A percentile compares a stretch with the other conserved stretches of the same genome.
Evolutionary conservation across 1,139 yeast genomes (phyloP).

Genomic region (Taiozyma sp.): DNA sequence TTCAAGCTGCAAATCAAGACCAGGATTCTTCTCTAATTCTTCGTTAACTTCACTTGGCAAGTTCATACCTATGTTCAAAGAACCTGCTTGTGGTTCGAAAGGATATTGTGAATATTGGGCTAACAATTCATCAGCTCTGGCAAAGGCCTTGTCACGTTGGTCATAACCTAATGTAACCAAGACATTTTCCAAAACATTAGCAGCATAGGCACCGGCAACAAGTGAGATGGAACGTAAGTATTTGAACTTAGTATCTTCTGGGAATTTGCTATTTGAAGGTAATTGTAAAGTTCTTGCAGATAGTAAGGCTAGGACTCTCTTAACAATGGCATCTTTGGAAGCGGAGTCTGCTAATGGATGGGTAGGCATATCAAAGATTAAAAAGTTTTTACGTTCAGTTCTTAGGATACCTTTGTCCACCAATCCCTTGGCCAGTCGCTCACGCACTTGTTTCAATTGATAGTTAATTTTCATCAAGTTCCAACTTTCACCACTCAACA

Average conservation of each 20-base stretch:
- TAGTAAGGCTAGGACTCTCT: constrained; percentile 66
- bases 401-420: constrained; percentile 97
- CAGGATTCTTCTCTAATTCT: constrained; percentile 56
- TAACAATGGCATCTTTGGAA: constrained; percentile 73
- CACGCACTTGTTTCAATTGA: constrained; percentile 96
- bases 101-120: constrained; percentile 84
- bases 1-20: constrained; percentile 73
- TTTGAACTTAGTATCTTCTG: constrained; percentile 64
- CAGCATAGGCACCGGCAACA: constrained; percentile 90
- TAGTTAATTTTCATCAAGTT: constrained; percentile 89
- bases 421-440: constrained; percentile 90
- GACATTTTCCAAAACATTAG: constrained; percentile 92
- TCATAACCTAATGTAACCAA: constrained; percentile 76
- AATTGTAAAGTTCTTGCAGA: constrained; percentile 60
- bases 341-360: constrained; percentile 91
- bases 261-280: constrained; percentile 53
- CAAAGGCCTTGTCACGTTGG: constrained; percentile 88
- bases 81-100: constrained; percentile 56
- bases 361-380: constrained; percentile 96
- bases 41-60: constrained; percentile 61
- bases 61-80: constrained; percentile 74
- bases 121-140: constrained; percentile 87
- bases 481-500: constrained; percentile 96
- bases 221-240: constrained; percentile 76
- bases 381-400: constrained; percentile 92